Evolutionary conservation across 176 grass and related monocot species (phyloP).

Genomic region (Cenchrus purpureus): DNA sequence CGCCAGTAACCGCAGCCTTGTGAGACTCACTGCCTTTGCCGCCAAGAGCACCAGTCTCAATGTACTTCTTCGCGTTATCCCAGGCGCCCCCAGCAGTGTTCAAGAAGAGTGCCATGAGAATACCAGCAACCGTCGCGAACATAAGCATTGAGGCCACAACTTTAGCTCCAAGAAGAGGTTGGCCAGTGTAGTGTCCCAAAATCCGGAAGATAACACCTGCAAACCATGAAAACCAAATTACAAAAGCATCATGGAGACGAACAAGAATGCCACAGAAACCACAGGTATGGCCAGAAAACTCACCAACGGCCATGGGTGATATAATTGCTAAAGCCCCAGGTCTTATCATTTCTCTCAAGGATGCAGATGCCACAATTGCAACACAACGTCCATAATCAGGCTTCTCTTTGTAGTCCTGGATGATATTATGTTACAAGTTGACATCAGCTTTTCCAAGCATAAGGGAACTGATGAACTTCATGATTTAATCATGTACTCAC

Average conservation of each 20-base stretch:
- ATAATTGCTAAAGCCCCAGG: constrained; percentile 94
- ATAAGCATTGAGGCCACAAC: constrained; percentile 98
- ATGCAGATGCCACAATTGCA: constrained; percentile 98
- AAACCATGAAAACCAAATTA: constrained; percentile 41
- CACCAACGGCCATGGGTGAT: constrained; percentile 87
- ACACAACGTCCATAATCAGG: constrained; percentile 97
- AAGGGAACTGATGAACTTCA: constrained; percentile 6
- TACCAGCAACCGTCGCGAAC: constrained; percentile 90
- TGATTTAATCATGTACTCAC: constrained; percentile 52
- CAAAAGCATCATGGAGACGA: constrained; percentile 6
- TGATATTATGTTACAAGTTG: constrained; percentile 34
- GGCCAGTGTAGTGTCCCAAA: constrained; percentile 76
- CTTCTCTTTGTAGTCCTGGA: constrained; percentile 93
- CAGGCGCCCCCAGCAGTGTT: constrained; percentile 96
- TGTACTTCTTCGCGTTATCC: constrained; percentile 99
- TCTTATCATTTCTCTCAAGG: constrained; percentile 95
- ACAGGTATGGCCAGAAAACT: constrained; percentile 37
- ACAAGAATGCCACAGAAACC: constrained; percentile 2
- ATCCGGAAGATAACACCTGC: constrained; percentile 81
- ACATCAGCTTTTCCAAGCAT: constrained; percentile 5
- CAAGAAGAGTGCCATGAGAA: constrained; percentile 98
- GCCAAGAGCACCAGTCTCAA: constrained; percentile 95
- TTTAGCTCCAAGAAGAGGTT: constrained; percentile 89
- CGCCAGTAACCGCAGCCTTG: constrained; percentile 96
- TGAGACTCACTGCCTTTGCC: constrained; percentile 95